Base-by-base conservation (phyloP, 2,329 filamentous ascomycete genomes). In the Curvularia hawaiiensis region DNA sequence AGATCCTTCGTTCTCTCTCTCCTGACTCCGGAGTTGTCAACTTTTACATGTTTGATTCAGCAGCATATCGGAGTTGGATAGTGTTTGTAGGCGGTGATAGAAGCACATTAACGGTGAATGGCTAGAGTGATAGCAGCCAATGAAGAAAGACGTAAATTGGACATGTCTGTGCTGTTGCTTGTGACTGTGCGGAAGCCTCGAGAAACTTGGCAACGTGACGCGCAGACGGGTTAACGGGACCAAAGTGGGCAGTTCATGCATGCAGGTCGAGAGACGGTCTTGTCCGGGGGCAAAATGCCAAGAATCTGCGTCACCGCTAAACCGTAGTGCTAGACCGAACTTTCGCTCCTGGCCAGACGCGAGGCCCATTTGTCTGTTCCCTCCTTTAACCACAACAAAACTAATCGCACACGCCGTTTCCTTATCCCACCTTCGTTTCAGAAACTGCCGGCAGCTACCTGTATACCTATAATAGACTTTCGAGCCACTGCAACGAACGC, bases 271-370 rank as follows among this genome's bases (percentile, higher is more conserved):
- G 39, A 28, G 45, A 31, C 44, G 40, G 35, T 50, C 44, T 40
- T 56, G 49, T 20, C 46, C 45, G 48, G 44, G 46, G 39, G 28
- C 43, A 38, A 22, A 59, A 51, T 52, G 69, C 67, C 66, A 68
- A 68, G 69, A 33, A 63, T 62, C 70, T 61, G 49, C 59, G 52
- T 64, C 61, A 63, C 64, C 66, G 67, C 64, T 62, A 44, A 30
- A 54, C 56, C 39, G 38, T 51, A 54, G 53, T 54, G 50, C 45
- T 58, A 69, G 68, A 67, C 66, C 66, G 65, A 73, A 72, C 66
- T 73, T 71, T 74, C 68, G 61, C 59, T 66, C 61, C 61, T 56
- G 40, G 65, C 60, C 65, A 72, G 66, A 70, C 70, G 66, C 68
- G 58, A 50, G 40, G 49, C 46, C 24, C 46, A 30, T 48, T 55